phyloP scores from a whole-genome alignment of 2,329 filamentous ascomycete species.

The Furcasterigmium furcatum region DNA sequence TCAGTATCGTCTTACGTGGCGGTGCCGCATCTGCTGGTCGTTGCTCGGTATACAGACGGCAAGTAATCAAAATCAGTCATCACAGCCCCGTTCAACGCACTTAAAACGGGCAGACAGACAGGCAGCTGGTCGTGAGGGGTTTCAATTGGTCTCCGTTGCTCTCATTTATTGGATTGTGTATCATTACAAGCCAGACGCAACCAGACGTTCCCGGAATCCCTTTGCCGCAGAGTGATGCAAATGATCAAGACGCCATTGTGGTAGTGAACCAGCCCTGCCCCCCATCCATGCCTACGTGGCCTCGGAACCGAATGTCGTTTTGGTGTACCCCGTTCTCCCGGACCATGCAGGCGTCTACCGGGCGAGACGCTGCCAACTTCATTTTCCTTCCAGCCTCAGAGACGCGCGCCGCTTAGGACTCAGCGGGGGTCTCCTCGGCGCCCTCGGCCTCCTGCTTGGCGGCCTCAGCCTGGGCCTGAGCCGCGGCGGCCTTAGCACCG shows the following conservation, averaged over 20 bases:
- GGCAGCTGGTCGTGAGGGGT: neutral
- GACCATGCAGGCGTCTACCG: neutral
- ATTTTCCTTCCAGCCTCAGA: conserved; percentile 5
- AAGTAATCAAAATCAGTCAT: too few species aligned
- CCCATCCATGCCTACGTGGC: conserved; percentile 1
- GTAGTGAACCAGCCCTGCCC: conserved; percentile 15
- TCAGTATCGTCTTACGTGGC: too few species aligned
- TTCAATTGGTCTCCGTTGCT: conserved; percentile 9
- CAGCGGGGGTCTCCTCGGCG: conserved; percentile 45
- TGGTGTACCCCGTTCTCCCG: neutral
- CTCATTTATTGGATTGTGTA: conserved; percentile 15
- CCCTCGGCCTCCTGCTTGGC: conserved; percentile 49
- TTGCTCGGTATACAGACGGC: too few species aligned
- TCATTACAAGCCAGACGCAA: conserved; percentile 17
- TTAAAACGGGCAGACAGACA: neutral
- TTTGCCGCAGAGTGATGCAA: conserved; percentile 16
- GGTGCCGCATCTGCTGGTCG: too few species aligned
- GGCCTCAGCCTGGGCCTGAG: conserved; percentile 64
- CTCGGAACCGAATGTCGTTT: neutral
- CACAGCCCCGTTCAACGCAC: too few species aligned
- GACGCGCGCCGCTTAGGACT: conserved; percentile 15
- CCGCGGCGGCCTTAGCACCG: conserved; percentile 78
- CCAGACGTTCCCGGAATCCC: conserved; percentile 12
- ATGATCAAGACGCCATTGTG: conserved; percentile 17
- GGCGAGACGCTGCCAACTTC: conserved; percentile 1